A percentile compares a stretch with the other conserved stretches of the same genome.
phyloP scores from a whole-genome alignment of 2,329 filamentous ascomycete genomes.

The Sphaceloma murrayae region DNA sequence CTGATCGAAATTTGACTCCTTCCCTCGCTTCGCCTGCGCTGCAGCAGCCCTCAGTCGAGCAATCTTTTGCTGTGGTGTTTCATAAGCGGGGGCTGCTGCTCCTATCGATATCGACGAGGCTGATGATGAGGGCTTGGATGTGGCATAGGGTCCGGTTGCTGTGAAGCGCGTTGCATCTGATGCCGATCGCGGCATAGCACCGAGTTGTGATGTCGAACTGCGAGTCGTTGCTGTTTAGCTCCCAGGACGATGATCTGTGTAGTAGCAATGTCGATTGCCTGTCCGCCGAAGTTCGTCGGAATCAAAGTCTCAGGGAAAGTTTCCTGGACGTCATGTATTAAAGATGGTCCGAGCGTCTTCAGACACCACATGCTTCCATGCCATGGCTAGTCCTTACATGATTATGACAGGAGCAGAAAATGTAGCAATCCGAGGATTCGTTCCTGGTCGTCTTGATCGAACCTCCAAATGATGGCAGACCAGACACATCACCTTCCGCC shows the following conservation, averaged over 20 bases:
- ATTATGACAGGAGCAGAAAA: too few species aligned
- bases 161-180: constrained; percentile 74
- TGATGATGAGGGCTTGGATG: constrained; percentile 46
- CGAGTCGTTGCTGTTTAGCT: background rate
- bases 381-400: too few species aligned
- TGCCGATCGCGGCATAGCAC: constrained; percentile 54
- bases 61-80: constrained; percentile 47
- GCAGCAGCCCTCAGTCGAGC: constrained; percentile 42
- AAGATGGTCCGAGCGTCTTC: constrained; percentile 10
- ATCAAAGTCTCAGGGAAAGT: constrained; percentile 7
- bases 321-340: constrained; percentile 9
- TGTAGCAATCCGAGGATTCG: constrained; percentile 5
- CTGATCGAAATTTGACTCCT: constrained; percentile 46
- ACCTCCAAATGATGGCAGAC: constrained; percentile 23
- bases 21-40: constrained; percentile 37
- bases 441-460: background rate
- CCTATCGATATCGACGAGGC: constrained; percentile 24
- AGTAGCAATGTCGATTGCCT: background rate
- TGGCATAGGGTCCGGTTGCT: constrained; percentile 59
- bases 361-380: too few species aligned
- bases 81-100: constrained; percentile 33
- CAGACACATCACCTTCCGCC: constrained; percentile 19
- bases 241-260: too few species aligned
- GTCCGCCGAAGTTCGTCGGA: too few species aligned
- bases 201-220: background rate